Conservation (phyloP, 225 moss, liverwort and hornwort species). For the Asterella californica region DNA sequence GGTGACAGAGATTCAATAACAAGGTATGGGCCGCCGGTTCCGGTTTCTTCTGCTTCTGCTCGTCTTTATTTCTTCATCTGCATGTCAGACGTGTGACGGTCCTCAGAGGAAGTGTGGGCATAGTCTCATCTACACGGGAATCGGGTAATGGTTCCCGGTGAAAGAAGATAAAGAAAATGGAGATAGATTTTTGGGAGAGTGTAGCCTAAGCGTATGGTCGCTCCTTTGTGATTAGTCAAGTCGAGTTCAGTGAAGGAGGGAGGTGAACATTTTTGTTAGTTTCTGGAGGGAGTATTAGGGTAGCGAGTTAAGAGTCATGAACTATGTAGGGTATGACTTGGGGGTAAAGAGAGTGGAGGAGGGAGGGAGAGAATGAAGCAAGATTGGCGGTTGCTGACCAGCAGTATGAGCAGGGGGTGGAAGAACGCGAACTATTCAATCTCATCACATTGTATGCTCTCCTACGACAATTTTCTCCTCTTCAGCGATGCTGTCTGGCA, state of each 20-base stretch:
- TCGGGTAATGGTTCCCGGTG: slow-evolving; percentile 29
- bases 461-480: slow-evolving; percentile 36
- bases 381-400: slow-evolving; percentile 41
- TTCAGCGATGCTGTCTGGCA: slow-evolving; percentile 32
- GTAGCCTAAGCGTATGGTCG: slow-evolving; percentile 10
- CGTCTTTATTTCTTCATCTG: slow-evolving; percentile 55
- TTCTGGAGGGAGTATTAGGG: slow-evolving; percentile 14
- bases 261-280: slow-evolving; percentile 12
- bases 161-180: slow-evolving; percentile 20
- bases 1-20: slow-evolving; percentile 45
- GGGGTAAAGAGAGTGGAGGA: slow-evolving; percentile 4
- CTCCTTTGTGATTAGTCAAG: slow-evolving; percentile 7
- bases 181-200: slow-evolving; percentile 20
- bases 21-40: slow-evolving; percentile 89
- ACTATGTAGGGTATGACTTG: slow-evolving; percentile 9
- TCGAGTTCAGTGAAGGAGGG: neutral
- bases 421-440: slow-evolving; percentile 31
- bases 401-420: slow-evolving; percentile 49
- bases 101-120: slow-evolving; percentile 50
- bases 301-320: neutral
- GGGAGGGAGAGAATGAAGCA: slow-evolving; percentile 21
- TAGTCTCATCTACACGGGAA: slow-evolving; percentile 27
- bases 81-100: slow-evolving; percentile 48
- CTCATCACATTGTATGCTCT: slow-evolving; percentile 40
- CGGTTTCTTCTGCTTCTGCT: slow-evolving; percentile 57